A percentile compares a stretch with the other conserved stretches of the same genome.
Conservation (phyloP, 1,139 yeast species). For the Sugiyamaella grinbergsii region DNA sequence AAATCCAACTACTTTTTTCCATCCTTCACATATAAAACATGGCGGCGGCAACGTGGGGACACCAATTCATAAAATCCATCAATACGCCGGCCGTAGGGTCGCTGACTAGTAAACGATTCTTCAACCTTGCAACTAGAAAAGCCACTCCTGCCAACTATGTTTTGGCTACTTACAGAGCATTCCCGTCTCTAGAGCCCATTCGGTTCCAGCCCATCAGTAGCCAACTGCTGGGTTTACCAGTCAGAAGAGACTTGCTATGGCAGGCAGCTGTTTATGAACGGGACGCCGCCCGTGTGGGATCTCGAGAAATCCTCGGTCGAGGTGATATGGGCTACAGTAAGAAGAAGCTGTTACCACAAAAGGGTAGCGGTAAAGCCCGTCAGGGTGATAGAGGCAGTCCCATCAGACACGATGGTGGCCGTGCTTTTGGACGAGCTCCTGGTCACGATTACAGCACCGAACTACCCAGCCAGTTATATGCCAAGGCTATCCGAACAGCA, state of each 20-base stretch:
- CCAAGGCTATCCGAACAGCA: slow-evolving; percentile 77
- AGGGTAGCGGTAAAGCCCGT: slow-evolving; percentile 95
- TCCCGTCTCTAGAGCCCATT: slow-evolving; percentile 88
- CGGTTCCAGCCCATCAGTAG: slow-evolving; percentile 74
- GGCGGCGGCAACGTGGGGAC: slow-evolving; percentile 10
- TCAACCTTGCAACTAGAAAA: slow-evolving; percentile 26
- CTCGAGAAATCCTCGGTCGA: slow-evolving; percentile 83
- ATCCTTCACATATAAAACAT: not conserved
- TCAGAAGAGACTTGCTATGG: slow-evolving; percentile 92
- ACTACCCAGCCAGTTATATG: slow-evolving; percentile 74
- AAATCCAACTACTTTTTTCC: too few relatives aligned
- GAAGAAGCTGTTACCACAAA: slow-evolving; percentile 81
- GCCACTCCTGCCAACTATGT: slow-evolving; percentile 70
- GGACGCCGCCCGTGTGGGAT: slow-evolving; percentile 85
- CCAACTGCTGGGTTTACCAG: slow-evolving; percentile 65
- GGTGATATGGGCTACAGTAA: slow-evolving; percentile 85
- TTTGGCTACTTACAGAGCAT: slow-evolving; percentile 75
- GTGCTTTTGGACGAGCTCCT: slow-evolving; percentile 77
- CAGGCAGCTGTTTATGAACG: slow-evolving; percentile 91
- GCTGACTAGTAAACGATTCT: slow-evolving; percentile 3
- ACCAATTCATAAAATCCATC: not conserved
- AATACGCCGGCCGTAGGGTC: not conserved
- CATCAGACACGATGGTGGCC: slow-evolving; percentile 82
- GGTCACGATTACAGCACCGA: slow-evolving; percentile 89
- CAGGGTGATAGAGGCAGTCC: slow-evolving; percentile 97